Percentiles rank a stretch among this genome's conserved stretches.
Evolutionary conservation across 768 basidiomycete species (phyloP).

Genomic region (Pholiota molesta): DNA sequence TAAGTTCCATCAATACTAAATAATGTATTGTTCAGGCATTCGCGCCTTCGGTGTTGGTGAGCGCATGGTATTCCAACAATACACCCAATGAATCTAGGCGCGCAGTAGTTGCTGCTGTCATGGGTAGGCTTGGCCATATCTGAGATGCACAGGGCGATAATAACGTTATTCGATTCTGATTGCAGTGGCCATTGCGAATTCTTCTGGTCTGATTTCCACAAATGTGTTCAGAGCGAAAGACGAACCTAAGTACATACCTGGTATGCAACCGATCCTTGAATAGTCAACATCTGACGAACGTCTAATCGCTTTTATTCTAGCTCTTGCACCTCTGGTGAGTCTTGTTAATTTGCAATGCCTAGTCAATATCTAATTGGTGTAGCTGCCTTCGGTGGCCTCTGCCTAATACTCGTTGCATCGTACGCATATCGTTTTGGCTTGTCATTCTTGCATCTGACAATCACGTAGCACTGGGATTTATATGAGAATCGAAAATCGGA

Average conservation of each 20-base stretch:
- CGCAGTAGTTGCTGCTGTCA: slow-evolving; percentile 53
- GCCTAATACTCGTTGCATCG: slow-evolving; percentile 44
- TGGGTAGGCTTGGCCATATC: slow-evolving; percentile 35
- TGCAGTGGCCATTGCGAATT: slow-evolving; percentile 50
- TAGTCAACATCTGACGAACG: background rate
- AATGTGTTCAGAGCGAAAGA: slow-evolving; percentile 55
- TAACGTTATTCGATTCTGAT: background rate
- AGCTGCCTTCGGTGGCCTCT: slow-evolving; percentile 52
- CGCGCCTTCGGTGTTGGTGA: slow-evolving; percentile 49
- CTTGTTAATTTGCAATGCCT: background rate
- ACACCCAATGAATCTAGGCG: slow-evolving; percentile 50
- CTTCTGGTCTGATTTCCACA: slow-evolving; percentile 51
- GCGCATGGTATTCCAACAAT: slow-evolving; percentile 50
- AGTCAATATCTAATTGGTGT: slow-evolving; percentile 4
- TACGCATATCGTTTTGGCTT: slow-evolving; percentile 20
- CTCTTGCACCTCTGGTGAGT: slow-evolving; percentile 48
- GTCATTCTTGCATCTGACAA: background rate
- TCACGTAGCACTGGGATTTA: slow-evolving; percentile 41
- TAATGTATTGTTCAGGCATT: slow-evolving; percentile 36
- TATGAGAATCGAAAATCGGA: slow-evolving; percentile 52
- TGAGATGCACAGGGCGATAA: background rate
- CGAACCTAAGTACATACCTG: slow-evolving; percentile 51
- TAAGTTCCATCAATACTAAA: background rate
- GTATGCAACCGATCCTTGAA: slow-evolving; percentile 21
- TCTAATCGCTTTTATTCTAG: slow-evolving; percentile 17